Evolutionary conservation across 2,329 filamentous ascomycete genomes (phyloP).

Genomic region (Fusarium sp.): DNA sequence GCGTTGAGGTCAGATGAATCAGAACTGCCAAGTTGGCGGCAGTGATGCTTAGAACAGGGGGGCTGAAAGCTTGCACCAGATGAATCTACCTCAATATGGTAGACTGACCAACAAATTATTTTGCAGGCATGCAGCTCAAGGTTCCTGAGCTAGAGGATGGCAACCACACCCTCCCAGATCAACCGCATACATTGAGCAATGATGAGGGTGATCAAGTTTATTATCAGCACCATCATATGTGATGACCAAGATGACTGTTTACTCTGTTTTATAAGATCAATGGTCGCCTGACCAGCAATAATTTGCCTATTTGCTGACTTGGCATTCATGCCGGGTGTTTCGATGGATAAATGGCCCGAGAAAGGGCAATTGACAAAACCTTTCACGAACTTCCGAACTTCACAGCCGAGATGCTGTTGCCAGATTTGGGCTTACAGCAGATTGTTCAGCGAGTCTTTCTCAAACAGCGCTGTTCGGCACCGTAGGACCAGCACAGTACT

Average conservation of each 20-base stretch:
- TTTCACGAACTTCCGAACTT: neutral
- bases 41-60: neutral
- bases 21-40: neutral
- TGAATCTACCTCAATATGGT: neutral
- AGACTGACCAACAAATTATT: neutral
- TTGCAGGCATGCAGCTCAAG: neutral
- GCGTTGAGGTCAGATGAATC: neutral
- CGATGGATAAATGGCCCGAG: neutral
- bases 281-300: conserved; percentile 15
- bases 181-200: conserved; percentile 1
- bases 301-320: conserved; percentile 9
- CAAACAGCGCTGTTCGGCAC: too few species aligned
- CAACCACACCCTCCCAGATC: conserved; percentile 11
- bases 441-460: neutral
- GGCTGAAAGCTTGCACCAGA: neutral
- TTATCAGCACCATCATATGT: neutral
- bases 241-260: neutral
- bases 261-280: conserved; percentile 11
- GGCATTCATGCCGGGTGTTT: neutral
- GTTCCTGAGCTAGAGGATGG: conserved; percentile 12
- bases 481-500: neutral
- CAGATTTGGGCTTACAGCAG: neutral
- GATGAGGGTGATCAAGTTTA: neutral
- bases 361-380: neutral
- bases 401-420: neutral